These are phyloP conservation scores for Corchorus olitorius DNA, from an alignment of 345 rosid genomes.

Conservation along the genomic window DNA sequence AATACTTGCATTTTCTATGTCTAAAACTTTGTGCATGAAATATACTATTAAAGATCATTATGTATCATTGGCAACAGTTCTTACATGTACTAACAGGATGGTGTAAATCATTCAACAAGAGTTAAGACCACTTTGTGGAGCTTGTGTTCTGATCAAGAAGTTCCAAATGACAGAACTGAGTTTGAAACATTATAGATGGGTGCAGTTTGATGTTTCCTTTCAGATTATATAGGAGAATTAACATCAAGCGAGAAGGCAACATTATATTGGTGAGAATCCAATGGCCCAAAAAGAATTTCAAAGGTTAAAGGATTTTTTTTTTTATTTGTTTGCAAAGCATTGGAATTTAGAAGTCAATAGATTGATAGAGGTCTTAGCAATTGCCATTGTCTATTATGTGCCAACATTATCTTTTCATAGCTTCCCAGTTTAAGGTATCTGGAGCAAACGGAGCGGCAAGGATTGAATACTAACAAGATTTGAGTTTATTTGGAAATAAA, in stretches of 20 bases:
- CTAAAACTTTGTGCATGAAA: background rate
- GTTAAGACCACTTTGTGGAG: background rate
- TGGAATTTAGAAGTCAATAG: background rate
- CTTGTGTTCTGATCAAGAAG: background rate
- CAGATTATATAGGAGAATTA: constrained; percentile 4
- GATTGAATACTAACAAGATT: background rate
- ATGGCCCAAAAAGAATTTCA: background rate
- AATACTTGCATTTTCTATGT: background rate
- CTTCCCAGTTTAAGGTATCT: too few species aligned
- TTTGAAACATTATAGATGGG: background rate
- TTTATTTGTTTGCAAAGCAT: background rate
- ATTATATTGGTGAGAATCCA: background rate
- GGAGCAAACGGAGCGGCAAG: background rate
- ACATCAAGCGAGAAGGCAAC: background rate
- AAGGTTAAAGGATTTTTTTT: background rate
- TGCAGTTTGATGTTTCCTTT: background rate
- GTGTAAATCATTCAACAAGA: background rate
- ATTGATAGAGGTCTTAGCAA: background rate
- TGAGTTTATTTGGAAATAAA: background rate
- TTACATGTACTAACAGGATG: background rate
- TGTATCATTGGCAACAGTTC: background rate
- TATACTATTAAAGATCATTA: background rate
- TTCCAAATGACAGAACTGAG: background rate
- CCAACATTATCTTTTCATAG: background rate
- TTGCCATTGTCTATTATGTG: background rate